Evolutionary conservation across 768 basidiomycete genomes (phyloP).

Genomic region (Boletus speciosus): DNA sequence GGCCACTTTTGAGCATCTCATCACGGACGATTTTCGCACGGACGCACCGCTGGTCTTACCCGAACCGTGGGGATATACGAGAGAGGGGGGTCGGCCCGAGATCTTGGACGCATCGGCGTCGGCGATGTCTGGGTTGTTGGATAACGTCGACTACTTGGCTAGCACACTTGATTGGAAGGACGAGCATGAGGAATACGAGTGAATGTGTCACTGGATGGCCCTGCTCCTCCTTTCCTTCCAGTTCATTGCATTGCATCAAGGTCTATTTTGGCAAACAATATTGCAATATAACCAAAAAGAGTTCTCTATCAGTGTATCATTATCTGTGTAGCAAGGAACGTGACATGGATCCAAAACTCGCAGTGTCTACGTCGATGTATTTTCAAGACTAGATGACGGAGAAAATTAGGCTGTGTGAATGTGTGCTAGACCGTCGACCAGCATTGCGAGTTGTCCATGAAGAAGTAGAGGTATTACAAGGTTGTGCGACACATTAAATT

Average conservation of each 20-base stretch:
- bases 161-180: background rate
- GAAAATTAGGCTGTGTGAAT: background rate
- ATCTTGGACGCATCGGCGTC: background rate
- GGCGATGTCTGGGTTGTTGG: background rate
- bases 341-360: background rate
- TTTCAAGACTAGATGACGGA: background rate
- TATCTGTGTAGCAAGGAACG: background rate
- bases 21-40: slow-evolving; percentile 19
- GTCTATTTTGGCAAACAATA: too few relatives aligned
- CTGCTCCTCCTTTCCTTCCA: too few relatives aligned
- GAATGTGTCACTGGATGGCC: background rate
- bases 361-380: background rate
- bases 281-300: too few relatives aligned
- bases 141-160: background rate
- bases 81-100: background rate
- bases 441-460: background rate
- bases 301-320: too few relatives aligned
- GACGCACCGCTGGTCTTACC: slow-evolving; percentile 16
- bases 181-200: background rate
- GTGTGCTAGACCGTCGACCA: background rate
- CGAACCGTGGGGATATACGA: slow-evolving; percentile 19
- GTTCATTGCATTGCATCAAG: too few relatives aligned
- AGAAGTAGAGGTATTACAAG: slow-evolving; percentile 4
- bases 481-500: slow-evolving; percentile 1
- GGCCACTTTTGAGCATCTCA: slow-evolving; percentile 23